Evolutionary conservation across 1,139 yeast species (phyloP), one percentile per base, ranked within the genome.

Genomic region (Blastobotrys arbuscula): DNA sequence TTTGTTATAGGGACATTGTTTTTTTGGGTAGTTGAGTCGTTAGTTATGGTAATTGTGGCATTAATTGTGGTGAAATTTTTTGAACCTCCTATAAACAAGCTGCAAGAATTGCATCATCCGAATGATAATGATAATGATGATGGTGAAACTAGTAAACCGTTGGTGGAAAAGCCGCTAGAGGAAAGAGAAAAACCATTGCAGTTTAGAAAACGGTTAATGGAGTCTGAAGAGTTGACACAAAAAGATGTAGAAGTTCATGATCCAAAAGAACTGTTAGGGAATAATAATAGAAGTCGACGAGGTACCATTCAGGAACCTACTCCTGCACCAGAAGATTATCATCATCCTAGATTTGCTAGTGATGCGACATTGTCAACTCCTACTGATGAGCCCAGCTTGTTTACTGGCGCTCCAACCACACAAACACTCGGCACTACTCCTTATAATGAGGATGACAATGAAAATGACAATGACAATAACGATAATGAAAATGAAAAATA

Each of bases 1-100:
- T 73, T 79, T 50, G n/a, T 76, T 1, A 36, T 76, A 9, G 88
- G 87, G 1, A 75, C 76, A 1, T 50, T 63, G 0, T 30, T 71
- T 0, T 75, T 82, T 54, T 82, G 85, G 82, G 48, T 15, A 49
- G 70, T 42, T 65, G 78, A 62, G 41, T 47, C 56, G 15, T 42
- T 53, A 2, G 54, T 55, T 4, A 57, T 60, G 39, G 49, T 52
- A 13, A 44, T 56, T n/a, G 55, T 58, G 30, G 58, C 61, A 10
- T 3, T 37, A 18, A 15, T 46, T 12, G 40, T 48, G 8, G 40
- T 46, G 30, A 39, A 31, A 34, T 39, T 36, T 2, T 20, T 33
- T 20, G 24, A 19, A 34, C 18, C 38, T 34, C 38, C 12, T 28
- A 9, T 28, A n/a, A n/a, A n/a, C n/a, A 26, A 26, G 31, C 31